A percentile compares a stretch with the other conserved stretches of the same genome.
Conservation (phyloP, 2,329 filamentous ascomycete species). For the Nectriaceae sp. region DNA sequence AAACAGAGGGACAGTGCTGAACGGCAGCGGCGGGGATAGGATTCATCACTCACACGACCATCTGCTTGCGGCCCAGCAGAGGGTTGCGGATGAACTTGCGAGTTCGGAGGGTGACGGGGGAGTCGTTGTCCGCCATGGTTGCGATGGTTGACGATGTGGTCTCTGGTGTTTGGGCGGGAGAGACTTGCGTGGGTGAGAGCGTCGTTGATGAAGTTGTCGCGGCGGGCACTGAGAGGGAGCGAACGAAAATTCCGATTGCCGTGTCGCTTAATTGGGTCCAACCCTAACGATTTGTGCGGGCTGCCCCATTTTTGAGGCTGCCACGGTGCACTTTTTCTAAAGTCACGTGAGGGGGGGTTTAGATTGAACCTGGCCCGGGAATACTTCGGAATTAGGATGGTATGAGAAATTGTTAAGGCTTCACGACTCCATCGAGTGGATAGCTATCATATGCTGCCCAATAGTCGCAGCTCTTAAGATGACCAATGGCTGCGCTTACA, state of each 20-base stretch:
- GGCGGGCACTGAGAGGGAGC: conserved; percentile 26
- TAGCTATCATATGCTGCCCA: too few species aligned
- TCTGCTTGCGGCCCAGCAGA: conserved; percentile 98
- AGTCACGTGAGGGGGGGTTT: conserved; percentile 20
- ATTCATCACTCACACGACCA: conserved; percentile 86
- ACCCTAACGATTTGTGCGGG: conserved; percentile 41
- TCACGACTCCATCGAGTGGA: too few species aligned
- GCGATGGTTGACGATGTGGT: conserved; percentile 47
- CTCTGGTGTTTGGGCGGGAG: conserved; percentile 35
- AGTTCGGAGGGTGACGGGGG: conserved; percentile 84
- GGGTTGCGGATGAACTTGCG: conserved; percentile 99
- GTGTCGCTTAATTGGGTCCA: conserved; percentile 48
- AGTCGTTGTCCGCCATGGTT: conserved; percentile 87
- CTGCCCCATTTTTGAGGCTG: conserved; percentile 22
- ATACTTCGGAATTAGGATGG: conserved; percentile 10
- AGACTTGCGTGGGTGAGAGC: conserved; percentile 31
- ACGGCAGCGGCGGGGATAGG: conserved; percentile 12
- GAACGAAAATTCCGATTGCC: conserved; percentile 38
- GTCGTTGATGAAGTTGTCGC: conserved; percentile 36
- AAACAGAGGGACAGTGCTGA: conserved; percentile 9
- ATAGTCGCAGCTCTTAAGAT: too few species aligned
- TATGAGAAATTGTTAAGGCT: conserved; percentile 10
- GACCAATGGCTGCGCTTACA: too few species aligned
- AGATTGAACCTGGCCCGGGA: conserved; percentile 3
- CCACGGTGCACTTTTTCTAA: conserved; percentile 2